These are phyloP conservation scores for Calonectria hongkongensis DNA, from an alignment of 2,329 filamentous ascomycete species.

Conservation along the genomic window DNA sequence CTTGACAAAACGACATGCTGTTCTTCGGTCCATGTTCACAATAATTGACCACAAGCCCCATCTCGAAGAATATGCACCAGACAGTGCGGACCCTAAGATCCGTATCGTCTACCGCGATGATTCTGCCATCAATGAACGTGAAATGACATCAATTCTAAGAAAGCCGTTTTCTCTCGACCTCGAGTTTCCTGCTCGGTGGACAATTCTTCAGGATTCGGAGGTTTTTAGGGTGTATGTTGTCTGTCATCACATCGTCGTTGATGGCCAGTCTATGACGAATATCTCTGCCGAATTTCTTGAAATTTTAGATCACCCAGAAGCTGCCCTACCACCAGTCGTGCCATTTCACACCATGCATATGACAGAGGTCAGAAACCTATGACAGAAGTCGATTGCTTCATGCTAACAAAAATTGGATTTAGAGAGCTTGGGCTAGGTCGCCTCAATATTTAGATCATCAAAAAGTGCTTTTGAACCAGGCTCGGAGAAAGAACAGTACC, in stretches of 20 bases:
- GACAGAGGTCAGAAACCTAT: neutral
- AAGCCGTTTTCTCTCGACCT: neutral
- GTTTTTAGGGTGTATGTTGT: neutral
- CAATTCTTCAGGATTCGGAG: neutral
- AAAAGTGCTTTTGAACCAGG: neutral
- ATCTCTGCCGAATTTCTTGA: slow-evolving; percentile 12
- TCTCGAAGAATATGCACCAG: neutral
- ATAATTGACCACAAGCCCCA: neutral
- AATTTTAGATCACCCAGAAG: neutral
- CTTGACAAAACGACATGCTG: neutral
- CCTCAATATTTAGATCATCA: neutral
- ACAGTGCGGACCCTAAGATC: neutral
- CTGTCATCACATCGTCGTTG: neutral
- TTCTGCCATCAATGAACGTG: neutral
- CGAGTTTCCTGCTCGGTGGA: slow-evolving; percentile 6
- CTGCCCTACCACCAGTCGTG: neutral
- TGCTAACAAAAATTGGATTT: neutral
- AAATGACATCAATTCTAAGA: neutral
- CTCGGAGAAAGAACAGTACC: neutral
- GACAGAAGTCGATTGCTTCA: no score
- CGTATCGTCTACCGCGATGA: neutral
- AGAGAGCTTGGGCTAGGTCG: slow-evolving; percentile 6
- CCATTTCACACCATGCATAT: slow-evolving; percentile 1
- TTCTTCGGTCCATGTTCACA: neutral
- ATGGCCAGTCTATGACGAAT: neutral